These are phyloP conservation scores for Piper betle DNA, from an alignment of 164 flowering plant species.

Conservation along the genomic window DNA sequence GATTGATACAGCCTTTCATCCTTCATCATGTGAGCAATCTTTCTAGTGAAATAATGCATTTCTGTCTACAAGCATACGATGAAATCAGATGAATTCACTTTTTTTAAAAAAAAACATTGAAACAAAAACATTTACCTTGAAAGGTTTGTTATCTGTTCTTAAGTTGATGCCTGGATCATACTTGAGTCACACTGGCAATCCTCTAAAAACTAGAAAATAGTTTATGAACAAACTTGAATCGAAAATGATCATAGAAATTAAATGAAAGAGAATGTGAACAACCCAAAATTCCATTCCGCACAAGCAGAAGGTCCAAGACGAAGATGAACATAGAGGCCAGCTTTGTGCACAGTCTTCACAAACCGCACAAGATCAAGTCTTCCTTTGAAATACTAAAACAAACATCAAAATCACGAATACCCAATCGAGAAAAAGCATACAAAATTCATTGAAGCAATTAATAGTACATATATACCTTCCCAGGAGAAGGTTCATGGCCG, in stretches of 20 bases:
- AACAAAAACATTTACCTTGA: conserved; percentile 15
- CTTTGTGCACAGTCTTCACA: conserved; percentile 46
- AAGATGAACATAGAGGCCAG: conserved; percentile 44
- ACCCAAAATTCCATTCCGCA: conserved; percentile 88
- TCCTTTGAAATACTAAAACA: conserved; percentile 34
- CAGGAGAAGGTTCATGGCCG: conserved; percentile 68
- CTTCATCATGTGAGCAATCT: conserved; percentile 8
- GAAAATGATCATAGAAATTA: background rate
- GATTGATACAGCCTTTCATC: conserved; percentile 4
- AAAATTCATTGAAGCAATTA: too few relatives aligned
- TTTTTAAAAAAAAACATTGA: background rate
- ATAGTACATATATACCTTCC: conserved; percentile 44
- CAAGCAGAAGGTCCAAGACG: conserved; percentile 70
- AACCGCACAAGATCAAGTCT: too few relatives aligned
- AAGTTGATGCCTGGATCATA: conserved; percentile 26
- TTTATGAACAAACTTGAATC: background rate
- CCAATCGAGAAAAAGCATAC: background rate
- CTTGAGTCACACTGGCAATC: conserved; percentile 33
- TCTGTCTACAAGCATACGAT: conserved; percentile 1
- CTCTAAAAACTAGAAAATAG: background rate
- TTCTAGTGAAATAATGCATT: conserved; percentile 7
- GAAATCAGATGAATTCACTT: background rate
- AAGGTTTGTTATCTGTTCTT: too few relatives aligned
- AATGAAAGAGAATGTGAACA: background rate
- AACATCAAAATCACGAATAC: background rate